These are phyloP conservation scores for Anthracocystis panici-leucophaei DNA, from an alignment of 1,284 basidiomycete genomes.

Conservation along the genomic window DNA sequence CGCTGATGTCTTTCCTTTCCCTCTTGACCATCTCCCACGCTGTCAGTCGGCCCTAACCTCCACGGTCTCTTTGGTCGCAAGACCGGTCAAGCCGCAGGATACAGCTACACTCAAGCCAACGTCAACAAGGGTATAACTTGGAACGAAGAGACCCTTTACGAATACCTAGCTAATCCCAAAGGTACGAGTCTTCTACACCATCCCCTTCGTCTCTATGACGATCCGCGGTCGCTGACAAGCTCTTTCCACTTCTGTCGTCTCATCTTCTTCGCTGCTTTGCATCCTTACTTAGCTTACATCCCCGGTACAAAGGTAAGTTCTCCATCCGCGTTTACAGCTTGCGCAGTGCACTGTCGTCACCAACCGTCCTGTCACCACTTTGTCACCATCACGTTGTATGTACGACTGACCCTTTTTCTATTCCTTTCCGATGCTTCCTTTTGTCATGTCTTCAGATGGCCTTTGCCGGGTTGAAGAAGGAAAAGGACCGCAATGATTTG, in stretches of 20 bases:
- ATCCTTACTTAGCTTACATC: no score
- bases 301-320: no score
- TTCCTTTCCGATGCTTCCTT: no score
- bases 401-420: neutral
- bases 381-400: neutral
- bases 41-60: constrained; percentile 88
- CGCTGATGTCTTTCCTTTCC: neutral
- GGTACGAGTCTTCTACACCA: no score
- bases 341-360: no score
- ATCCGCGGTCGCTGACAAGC: no score
- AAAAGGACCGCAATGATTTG: constrained; percentile 68
- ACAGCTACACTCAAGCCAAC: constrained; percentile 95
- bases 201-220: no score
- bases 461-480: constrained; percentile 66
- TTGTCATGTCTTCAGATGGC: constrained; percentile 27
- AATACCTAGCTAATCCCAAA: constrained; percentile 93
- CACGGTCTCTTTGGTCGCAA: constrained; percentile 89
- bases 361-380: neutral
- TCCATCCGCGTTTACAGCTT: no score
- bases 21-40: constrained; percentile 34
- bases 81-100: constrained; percentile 87
- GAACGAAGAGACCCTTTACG: constrained; percentile 86
- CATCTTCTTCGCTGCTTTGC: no score
- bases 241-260: neutral
- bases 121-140: constrained; percentile 88